Percentiles rank a stretch among this genome's conserved stretches.
Conservation (phyloP, 768 basidiomycete genomes). For the Nevesoporus exiguus region DNA sequence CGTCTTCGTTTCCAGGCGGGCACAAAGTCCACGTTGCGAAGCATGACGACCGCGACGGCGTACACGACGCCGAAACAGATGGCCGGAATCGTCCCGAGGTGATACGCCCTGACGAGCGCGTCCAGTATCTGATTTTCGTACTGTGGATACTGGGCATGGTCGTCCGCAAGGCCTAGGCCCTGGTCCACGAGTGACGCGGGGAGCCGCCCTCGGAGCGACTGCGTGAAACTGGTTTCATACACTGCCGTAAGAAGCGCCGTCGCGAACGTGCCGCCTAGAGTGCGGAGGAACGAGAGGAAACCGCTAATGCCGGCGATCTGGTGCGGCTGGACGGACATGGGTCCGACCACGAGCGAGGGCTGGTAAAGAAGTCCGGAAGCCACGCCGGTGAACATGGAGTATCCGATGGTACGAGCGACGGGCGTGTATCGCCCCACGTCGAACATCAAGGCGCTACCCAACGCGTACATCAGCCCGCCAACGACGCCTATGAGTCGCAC, state of each 20-base stretch:
- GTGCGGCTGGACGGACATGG: conserved; percentile 33
- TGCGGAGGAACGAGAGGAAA: conserved; percentile 34
- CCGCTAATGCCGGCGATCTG: conserved; percentile 37
- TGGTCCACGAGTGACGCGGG: conserved; percentile 30
- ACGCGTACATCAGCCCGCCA: conserved; percentile 32
- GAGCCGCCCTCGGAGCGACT: conserved; percentile 25
- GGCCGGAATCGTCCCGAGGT: conserved; percentile 33
- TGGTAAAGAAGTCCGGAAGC: conserved; percentile 35
- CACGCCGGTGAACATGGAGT: conserved; percentile 29
- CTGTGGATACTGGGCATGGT: conserved; percentile 30
- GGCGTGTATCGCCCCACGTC: conserved; percentile 31
- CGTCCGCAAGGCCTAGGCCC: conserved; percentile 31
- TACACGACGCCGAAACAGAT: conserved; percentile 33
- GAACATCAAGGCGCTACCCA: conserved; percentile 34
- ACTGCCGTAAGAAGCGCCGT: conserved; percentile 35
- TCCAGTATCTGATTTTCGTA: conserved; percentile 31
- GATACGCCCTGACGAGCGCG: conserved; percentile 34
- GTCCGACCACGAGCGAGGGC: conserved; percentile 35
- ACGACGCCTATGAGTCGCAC: conserved; percentile 30
- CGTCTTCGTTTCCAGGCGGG: conserved; percentile 33
- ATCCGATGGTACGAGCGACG: conserved; percentile 27
- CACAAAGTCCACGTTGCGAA: conserved; percentile 32
- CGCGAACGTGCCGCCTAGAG: conserved; percentile 34
- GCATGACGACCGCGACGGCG: conserved; percentile 29
- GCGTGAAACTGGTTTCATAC: conserved; percentile 32